Base-by-base conservation (phyloP, 768 basidiomycete species). In the Chalciporus piperatus region DNA sequence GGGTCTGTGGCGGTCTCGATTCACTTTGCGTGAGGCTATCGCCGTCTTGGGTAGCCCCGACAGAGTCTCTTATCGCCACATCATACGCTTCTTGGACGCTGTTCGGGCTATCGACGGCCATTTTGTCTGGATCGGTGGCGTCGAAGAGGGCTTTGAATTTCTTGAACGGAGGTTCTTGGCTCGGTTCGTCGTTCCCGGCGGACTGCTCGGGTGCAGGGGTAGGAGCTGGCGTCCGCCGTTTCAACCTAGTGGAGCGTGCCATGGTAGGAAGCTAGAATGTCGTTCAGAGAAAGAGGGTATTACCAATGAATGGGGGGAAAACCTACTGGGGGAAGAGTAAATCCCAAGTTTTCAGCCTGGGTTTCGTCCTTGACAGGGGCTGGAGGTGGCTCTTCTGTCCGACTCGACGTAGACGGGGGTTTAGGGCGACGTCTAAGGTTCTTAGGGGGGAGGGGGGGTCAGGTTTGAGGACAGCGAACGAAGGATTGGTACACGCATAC, bases 111-210 rank as follows among this genome's bases (percentile, higher is more conserved):
- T 71, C 66, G 20, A 68, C 60, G 40, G 56, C 53, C 59, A 72
- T 57, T 54, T 69, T 65, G 55, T 75, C 74, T 25, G 82, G 84
- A 60, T 83, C 74, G 39, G 74, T 84, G 9, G 81, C 79, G 16
- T 89, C 87, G 55, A 87, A 89, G 11, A 89, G 71, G 0, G 82
- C 80, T 58, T 81, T 84, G 72, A 83, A 87, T 65, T 81, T 86
- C 62, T 89, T 89, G 23, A 80, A 64, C 3, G 83, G 79, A 0
- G 83, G 87, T 55, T 83, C 83, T 48, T 56, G 47, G 8, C 19
- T 51, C 9, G 35, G 52, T 22, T 54, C 52, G 16, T 56, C 55
- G 23, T 63, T 60, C 16, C 47, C 54, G 19, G 58, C 39, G 23
- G 50, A 51, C 2, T 59, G 52, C 23, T 61, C 54, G 27, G 48